Percentiles rank a stretch among this genome's conserved stretches.
phyloP scores from a whole-genome alignment of 768 basidiomycete species.

The Lactifluus volemus region DNA sequence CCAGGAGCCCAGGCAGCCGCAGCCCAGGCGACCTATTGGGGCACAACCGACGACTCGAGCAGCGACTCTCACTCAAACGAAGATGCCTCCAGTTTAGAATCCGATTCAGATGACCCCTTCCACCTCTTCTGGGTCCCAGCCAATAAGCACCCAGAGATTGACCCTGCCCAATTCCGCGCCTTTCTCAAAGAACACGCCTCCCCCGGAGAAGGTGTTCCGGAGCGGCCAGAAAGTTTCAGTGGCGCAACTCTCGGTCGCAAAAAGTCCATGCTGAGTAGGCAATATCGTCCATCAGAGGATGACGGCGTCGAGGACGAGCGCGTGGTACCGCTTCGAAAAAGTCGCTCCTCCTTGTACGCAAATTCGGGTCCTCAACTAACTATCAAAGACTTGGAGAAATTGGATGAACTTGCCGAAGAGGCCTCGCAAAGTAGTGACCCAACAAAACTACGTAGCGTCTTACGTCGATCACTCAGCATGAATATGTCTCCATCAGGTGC shows the following conservation, averaged over 20 bases:
- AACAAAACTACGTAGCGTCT: slow-evolving; percentile 62
- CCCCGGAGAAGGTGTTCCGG: slow-evolving; percentile 37
- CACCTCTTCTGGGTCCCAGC: slow-evolving; percentile 99
- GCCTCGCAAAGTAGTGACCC: slow-evolving; percentile 78
- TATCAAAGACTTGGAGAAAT: slow-evolving; percentile 85
- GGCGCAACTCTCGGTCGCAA: slow-evolving; percentile 61
- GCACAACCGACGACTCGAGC: slow-evolving; percentile 34
- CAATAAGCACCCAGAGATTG: slow-evolving; percentile 92
- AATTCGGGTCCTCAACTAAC: slow-evolving; percentile 80
- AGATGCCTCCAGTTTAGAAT: slow-evolving; percentile 33
- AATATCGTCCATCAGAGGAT: slow-evolving; percentile 75
- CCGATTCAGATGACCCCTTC: slow-evolving; percentile 61
- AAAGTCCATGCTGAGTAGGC: slow-evolving; percentile 89
- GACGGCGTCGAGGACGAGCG: slow-evolving; percentile 61
- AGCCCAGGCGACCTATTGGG: slow-evolving; percentile 27
- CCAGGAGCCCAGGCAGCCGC: slow-evolving; percentile 47
- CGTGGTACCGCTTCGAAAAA: slow-evolving; percentile 61
- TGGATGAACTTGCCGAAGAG: slow-evolving; percentile 90
- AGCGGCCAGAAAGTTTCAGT: slow-evolving; percentile 38
- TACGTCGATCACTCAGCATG: slow-evolving; percentile 81
- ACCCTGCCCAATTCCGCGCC: slow-evolving; percentile 89
- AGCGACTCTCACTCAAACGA: slow-evolving; percentile 32
- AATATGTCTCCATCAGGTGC: slow-evolving; percentile 80
- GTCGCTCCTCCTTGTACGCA: slow-evolving; percentile 56
- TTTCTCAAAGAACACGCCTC: slow-evolving; percentile 90